Base-by-base conservation (phyloP, 2,329 filamentous ascomycete genomes). In the Pestalotiopsis sp. region DNA sequence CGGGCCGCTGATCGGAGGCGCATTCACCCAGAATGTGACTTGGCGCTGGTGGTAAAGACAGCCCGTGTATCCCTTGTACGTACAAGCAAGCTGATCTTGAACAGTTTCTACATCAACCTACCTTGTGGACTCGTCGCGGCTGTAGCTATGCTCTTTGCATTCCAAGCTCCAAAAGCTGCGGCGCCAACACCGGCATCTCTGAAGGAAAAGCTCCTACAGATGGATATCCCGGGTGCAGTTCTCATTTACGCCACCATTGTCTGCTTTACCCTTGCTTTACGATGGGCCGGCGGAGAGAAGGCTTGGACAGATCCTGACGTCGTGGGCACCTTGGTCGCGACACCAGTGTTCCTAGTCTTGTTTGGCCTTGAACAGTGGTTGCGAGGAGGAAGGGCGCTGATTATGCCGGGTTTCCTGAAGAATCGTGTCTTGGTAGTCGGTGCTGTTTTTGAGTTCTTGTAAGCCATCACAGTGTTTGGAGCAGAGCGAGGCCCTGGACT, bases 121-220 rank as follows among this genome's bases (percentile, higher is more conserved):
- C 66, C 66, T 5, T 23, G 56, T 31, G 57, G 66, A 27, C 23
- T n/a, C 38, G 25, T 49, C 13, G 41, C 72, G 1, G 65, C 62
- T 14, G 6, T 65, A 4, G 57, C 59, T 25, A 68, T 71, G 3
- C 9, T 69, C n/a, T 64, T 72, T 14, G 57, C 57, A 12, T 71
- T 69, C 17, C 38, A 64, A 17, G 49, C 65, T 4, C 71, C 71
- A 2, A 65, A 68, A 27, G 57, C 58, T 17, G 71, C 68, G 7
- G 25, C 62, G 27, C 67, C 70, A 11, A 66, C 41, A 11, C 59
- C 31, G 3, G 69, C 69, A 4, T 56, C 67, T 9, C 4, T 27
- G 61, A 69, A 67, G 25, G 70, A 72, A 17, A 72, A 68, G 31
- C 27, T 72, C 0, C 49, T 71, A 3, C 71, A 72, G 27, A 64